These are phyloP conservation scores for Pichia cabralensis DNA, from an alignment of 805 yeast genomes.

Conservation along the genomic window DNA sequence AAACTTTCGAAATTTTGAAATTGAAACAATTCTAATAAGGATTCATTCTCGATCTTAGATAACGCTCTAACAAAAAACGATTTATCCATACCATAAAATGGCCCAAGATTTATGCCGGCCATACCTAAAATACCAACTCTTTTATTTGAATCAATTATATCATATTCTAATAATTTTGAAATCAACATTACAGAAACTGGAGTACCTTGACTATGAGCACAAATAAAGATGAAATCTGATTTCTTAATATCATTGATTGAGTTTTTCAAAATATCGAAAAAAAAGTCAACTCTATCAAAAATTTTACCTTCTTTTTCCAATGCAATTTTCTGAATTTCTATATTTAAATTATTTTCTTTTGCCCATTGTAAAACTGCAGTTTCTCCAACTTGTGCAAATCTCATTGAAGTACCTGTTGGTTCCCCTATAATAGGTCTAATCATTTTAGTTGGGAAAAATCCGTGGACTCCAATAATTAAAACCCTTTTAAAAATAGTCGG, in stretches of 20 bases:
- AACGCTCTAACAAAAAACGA: slow-evolving; percentile 77
- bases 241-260: slow-evolving; percentile 37
- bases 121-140: slow-evolving; percentile 70
- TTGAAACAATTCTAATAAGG: slow-evolving; percentile 77
- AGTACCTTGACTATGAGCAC: slow-evolving; percentile 93
- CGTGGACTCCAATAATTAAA: slow-evolving; percentile 88
- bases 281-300: slow-evolving; percentile 73
- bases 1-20: slow-evolving; percentile 68
- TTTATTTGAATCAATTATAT: slow-evolving; percentile 32
- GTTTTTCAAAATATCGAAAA: slow-evolving; percentile 58
- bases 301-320: slow-evolving; percentile 90
- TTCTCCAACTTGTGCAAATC: slow-evolving; percentile 88
- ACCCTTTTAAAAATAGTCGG: slow-evolving; percentile 39
- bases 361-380: slow-evolving; percentile 64
- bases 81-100: slow-evolving; percentile 85
- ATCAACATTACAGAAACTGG: slow-evolving; percentile 79
- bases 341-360: slow-evolving; percentile 29
- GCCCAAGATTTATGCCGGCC: slow-evolving; percentile 96
- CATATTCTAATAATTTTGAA: slow-evolving; percentile 63
- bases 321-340: slow-evolving; percentile 80
- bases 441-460: slow-evolving; percentile 85
- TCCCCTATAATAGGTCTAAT: slow-evolving; percentile 83
- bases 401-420: slow-evolving; percentile 91
- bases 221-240: slow-evolving; percentile 85
- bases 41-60: slow-evolving; percentile 81